Conservation (phyloP, 1,284 basidiomycete genomes). For the Lignosus rhinocerotis region DNA sequence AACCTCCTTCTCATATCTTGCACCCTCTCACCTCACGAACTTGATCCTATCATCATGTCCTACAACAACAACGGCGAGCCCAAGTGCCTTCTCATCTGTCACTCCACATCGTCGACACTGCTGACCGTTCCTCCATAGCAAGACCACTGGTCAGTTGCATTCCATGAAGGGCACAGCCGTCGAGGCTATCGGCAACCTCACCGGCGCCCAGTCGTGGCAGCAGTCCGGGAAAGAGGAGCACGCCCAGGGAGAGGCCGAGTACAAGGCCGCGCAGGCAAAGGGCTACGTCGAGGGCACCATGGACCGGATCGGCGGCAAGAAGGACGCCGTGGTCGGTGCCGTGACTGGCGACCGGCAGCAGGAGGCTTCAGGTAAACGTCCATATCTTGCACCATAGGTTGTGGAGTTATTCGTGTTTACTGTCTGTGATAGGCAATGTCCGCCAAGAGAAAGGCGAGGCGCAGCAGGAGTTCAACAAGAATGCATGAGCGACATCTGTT, state of each 20-base stretch:
- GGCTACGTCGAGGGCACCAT: constrained; percentile 56
- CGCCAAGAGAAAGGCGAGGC: constrained; percentile 61
- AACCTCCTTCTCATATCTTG: background rate
- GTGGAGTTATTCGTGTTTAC: background rate
- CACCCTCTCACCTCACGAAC: background rate
- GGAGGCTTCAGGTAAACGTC: constrained; percentile 52
- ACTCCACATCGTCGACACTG: background rate
- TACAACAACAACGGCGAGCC: constrained; percentile 23
- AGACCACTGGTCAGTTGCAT: constrained; percentile 64
- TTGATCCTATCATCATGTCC: constrained; percentile 9
- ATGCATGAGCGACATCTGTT: constrained; percentile 5
- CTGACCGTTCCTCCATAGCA: constrained; percentile 38
- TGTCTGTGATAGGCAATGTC: constrained; percentile 45
- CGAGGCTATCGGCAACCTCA: constrained; percentile 56
- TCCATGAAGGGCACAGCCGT: constrained; percentile 61
- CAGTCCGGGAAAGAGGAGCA: constrained; percentile 68
- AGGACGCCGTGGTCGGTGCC: constrained; percentile 44
- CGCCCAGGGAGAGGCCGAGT: constrained; percentile 61
- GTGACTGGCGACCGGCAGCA: constrained; percentile 59
- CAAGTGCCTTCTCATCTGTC: constrained; percentile 10
- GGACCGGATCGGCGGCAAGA: constrained; percentile 67
- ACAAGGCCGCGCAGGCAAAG: constrained; percentile 55
- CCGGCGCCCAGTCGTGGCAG: constrained; percentile 48
- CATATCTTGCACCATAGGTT: no score
- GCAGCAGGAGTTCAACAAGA: constrained; percentile 55